Conservation (phyloP, 2,329 filamentous ascomycete species). For the Cercospora beticola region DNA sequence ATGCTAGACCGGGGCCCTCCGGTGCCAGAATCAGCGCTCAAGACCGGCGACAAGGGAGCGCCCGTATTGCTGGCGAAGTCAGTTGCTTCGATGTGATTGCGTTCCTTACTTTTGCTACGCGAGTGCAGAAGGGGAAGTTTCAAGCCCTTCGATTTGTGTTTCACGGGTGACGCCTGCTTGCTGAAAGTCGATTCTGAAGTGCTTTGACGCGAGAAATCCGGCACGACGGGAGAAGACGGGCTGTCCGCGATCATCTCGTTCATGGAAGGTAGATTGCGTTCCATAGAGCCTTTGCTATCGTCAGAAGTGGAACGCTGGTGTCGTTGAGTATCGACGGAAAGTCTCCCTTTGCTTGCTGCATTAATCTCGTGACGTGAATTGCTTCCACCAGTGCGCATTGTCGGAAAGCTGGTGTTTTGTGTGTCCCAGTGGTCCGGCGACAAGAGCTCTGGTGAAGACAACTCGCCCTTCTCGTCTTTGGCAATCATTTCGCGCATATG, state of each 20-base stretch:
- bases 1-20: constrained; percentile 32
- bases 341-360: constrained; percentile 21
- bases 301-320: constrained; percentile 27
- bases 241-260: constrained; percentile 18
- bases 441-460: constrained; percentile 39
- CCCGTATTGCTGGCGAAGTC: constrained; percentile 33
- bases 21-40: constrained; percentile 16
- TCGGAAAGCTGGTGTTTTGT: constrained; percentile 28
- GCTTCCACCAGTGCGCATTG: constrained; percentile 11
- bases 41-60: constrained; percentile 18
- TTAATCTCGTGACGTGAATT: constrained; percentile 7
- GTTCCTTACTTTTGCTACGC: constrained; percentile 42
- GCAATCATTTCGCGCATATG: constrained; percentile 48
- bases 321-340: constrained; percentile 24
- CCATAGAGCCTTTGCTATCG: constrained; percentile 23
- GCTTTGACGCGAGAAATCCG: constrained; percentile 16
- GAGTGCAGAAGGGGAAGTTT: constrained; percentile 39
- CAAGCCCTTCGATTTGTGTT: constrained; percentile 39
- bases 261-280: constrained; percentile 19
- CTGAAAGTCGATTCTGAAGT: constrained; percentile 1
- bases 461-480: constrained; percentile 42
- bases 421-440: constrained; percentile 45
- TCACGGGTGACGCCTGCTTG: constrained; percentile 28
- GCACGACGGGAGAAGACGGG: constrained; percentile 19
- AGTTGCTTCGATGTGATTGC: constrained; percentile 32